A percentile compares a stretch with the other conserved stretches of the same genome.
phyloP scores from a whole-genome alignment of 73 alveolate species.

The Paramecium biaurelia region DNA sequence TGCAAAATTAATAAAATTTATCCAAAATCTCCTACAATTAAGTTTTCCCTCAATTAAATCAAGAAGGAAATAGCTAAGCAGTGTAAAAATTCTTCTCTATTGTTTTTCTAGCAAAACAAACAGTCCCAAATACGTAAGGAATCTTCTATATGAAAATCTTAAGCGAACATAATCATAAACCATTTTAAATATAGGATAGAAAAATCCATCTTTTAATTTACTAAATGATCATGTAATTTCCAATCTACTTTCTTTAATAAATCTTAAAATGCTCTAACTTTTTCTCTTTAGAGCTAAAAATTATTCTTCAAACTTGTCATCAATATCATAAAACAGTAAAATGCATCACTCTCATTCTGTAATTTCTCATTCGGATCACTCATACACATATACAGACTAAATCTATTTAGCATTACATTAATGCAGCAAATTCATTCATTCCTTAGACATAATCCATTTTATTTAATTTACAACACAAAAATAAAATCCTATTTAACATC shows the following conservation, averaged over 20 bases:
- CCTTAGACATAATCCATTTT: constrained; percentile 26
- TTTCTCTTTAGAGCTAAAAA: neutral
- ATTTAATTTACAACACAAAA: constrained; percentile 31
- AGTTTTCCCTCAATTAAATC: neutral
- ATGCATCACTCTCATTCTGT: constrained; percentile 20
- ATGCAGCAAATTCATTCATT: constrained; percentile 49
- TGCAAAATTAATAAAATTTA: neutral
- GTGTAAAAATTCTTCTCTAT: neutral
- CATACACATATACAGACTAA: neutral
- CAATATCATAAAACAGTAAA: neutral
- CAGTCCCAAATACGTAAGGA: constrained; percentile 23
- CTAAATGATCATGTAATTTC: constrained; percentile 11
- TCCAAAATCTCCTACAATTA: neutral
- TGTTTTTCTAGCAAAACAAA: neutral
- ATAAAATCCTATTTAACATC: neutral
- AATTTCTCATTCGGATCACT: neutral
- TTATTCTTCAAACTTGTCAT: constrained; percentile 12
- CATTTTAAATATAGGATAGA: neutral
- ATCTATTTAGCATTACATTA: neutral
- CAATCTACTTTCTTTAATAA: neutral
- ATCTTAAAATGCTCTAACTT: neutral
- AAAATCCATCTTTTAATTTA: neutral
- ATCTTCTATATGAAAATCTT: neutral
- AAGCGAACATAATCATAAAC: neutral
- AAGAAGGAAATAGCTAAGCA: neutral